Evolutionary conservation across 257 asterid genomes (phyloP), one percentile per base, ranked within the genome.

Genomic region (Salvia splendens): DNA sequence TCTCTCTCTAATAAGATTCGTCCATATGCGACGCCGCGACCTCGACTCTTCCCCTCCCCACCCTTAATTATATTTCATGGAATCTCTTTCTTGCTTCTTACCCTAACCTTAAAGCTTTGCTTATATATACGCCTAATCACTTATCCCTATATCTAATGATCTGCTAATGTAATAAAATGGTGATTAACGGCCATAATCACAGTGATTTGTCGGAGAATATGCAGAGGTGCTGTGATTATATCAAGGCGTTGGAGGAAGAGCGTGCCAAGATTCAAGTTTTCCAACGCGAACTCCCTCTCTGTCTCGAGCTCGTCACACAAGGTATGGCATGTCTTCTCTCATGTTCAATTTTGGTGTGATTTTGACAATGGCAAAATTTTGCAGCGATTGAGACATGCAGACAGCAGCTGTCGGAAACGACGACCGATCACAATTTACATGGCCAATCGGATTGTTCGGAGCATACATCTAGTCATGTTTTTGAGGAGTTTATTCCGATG

Each of bases 231-330:
- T 85, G 77, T 36, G 94, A 80, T 45, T 86, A 88, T 43, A 61
- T 93, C 56, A 77, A 80, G 54, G 88, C 84, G 35, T 72, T 94
- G 6, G 95, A 91, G 64, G 84, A 78, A 68, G 99, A 94, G 79
- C 89, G 89, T 3, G 52, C 70, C 63, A 94, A 94, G 88, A 87
- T 94, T 85, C 95, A 80, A 68, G 99, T 88, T 56, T 94, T 94
- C 77, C 85, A 82, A 76, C 95, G 99, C 47, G 99, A 94, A 71
- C 92, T 94, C 56, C 99, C 99, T 38, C 97, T 94, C 33, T 87
- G 95, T 77, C 84, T 91, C 15, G 85, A 94, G 54, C 97, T 94
- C 68, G 93, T 94, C 15, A 85, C 88, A 59, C 96, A 87, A 85
- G 97, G 99, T 93, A 69, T 12, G 30, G 3, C 30, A 1, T 1